phyloP scores from a whole-genome alignment of 1,139 yeast species.

The Saccharomycopsis hybrid region DNA sequence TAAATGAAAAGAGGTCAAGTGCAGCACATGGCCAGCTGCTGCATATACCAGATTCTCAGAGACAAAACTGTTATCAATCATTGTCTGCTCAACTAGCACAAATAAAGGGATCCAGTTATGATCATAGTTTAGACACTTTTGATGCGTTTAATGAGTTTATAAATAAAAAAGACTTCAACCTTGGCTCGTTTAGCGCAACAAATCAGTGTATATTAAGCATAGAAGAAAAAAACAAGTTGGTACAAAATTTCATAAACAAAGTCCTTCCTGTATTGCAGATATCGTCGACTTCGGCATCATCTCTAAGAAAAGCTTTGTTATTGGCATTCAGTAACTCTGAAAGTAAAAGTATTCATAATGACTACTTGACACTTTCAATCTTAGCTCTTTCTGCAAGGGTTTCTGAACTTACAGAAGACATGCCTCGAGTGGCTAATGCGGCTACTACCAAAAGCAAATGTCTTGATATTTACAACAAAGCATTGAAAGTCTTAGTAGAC shows the following conservation, averaged over 20 bases:
- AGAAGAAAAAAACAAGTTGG: constrained; percentile 8
- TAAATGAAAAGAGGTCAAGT: too few species aligned
- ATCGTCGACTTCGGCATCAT: background rate
- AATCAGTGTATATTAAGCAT: too few species aligned
- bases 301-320: background rate
- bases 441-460: background rate
- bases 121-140: too few species aligned
- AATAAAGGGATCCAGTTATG: too few species aligned
- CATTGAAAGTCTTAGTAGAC: constrained; percentile 7
- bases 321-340: constrained; percentile 3
- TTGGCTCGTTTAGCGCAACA: background rate
- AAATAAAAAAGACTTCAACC: background rate
- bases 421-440: too few species aligned
- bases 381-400: constrained; percentile 12
- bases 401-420: too few species aligned
- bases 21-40: too few species aligned
- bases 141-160: too few species aligned
- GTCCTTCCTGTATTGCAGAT: constrained; percentile 11
- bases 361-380: constrained; percentile 8
- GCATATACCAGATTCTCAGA: too few species aligned
- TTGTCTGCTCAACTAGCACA: too few species aligned
- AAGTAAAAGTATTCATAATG: constrained; percentile 1
- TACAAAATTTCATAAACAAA: constrained; percentile 7
- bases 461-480: constrained; percentile 6
- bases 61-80: too few species aligned